Evolutionary conservation across 2,329 filamentous ascomycete species (phyloP).

Genomic region (Colletotrichum sp.): DNA sequence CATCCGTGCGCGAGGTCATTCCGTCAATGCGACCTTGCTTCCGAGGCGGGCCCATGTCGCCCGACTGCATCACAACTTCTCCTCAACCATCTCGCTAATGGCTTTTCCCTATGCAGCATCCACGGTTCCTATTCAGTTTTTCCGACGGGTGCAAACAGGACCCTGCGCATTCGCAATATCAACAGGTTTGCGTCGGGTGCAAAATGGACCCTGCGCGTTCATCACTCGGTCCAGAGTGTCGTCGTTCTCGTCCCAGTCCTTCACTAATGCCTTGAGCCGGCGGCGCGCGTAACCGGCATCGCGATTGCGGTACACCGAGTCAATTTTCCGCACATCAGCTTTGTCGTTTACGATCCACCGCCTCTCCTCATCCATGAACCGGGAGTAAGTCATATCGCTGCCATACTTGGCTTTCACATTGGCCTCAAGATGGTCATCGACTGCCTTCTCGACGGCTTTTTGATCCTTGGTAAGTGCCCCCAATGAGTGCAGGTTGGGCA

Average conservation of each 20-base stretch:
- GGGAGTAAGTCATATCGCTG: conserved; percentile 30
- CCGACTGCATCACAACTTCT: neutral
- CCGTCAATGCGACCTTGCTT: neutral
- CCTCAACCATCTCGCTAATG: neutral
- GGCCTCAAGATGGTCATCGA: conserved; percentile 33
- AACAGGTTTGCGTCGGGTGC: conserved; percentile 16
- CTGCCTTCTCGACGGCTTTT: conserved; percentile 27
- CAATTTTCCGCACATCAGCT: conserved; percentile 45
- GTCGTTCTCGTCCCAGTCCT: conserved; percentile 45
- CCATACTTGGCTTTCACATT: conserved; percentile 38
- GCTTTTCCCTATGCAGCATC: neutral
- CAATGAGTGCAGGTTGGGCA: conserved; percentile 1
- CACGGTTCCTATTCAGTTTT: neutral
- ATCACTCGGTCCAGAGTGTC: conserved; percentile 41
- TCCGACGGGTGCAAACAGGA: conserved; percentile 27
- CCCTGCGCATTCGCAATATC: conserved; percentile 28
- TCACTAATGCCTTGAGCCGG: conserved; percentile 37
- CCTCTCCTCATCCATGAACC: conserved; percentile 40
- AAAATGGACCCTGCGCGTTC: conserved; percentile 32
- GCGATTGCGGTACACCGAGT: conserved; percentile 48
- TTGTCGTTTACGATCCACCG: conserved; percentile 45
- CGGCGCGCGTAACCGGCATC: conserved; percentile 42
- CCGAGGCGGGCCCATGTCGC: neutral
- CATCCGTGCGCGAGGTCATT: neutral
- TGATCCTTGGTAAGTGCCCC: neutral